Conservation (phyloP, 139 green algal species). For the Tetraselmis striata region DNA sequence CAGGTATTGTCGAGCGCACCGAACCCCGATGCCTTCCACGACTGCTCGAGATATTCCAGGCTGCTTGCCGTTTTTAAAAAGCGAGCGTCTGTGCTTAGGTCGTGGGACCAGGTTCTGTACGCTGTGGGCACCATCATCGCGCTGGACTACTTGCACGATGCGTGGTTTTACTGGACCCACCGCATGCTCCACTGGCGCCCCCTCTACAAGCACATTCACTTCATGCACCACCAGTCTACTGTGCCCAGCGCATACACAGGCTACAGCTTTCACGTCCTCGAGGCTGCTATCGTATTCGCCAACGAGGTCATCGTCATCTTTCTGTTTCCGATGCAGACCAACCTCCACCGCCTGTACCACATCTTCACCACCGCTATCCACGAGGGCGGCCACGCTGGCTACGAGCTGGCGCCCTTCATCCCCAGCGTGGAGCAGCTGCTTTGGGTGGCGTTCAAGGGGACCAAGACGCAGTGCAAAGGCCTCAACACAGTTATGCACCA, state of each 20-base stretch:
- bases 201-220: conserved; percentile 69
- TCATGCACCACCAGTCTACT: conserved; percentile 75
- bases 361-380: conserved; percentile 82
- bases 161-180: conserved; percentile 92
- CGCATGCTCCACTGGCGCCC: conserved; percentile 70
- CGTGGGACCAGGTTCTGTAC: conserved; percentile 39
- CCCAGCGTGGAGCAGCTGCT: conserved; percentile 47
- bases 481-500: conserved; percentile 86
- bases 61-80: background rate
- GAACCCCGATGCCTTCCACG: background rate
- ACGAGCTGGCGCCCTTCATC: conserved; percentile 80
- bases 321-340: conserved; percentile 71
- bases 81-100: background rate
- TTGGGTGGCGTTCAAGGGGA: background rate
- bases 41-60: background rate
- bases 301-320: conserved; percentile 77
- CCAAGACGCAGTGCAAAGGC: background rate
- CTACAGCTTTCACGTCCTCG: conserved; percentile 78
- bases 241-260: conserved; percentile 72
- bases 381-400: conserved; percentile 74
- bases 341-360: conserved; percentile 78
- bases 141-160: conserved; percentile 77
- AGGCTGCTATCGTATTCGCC: conserved; percentile 80
- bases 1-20: conserved; percentile 1
- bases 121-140: conserved; percentile 31